A percentile compares a stretch with the other conserved stretches of the same genome.
phyloP scores from a whole-genome alignment of 768 basidiomycete species.

The Auriscalpium microsporum region DNA sequence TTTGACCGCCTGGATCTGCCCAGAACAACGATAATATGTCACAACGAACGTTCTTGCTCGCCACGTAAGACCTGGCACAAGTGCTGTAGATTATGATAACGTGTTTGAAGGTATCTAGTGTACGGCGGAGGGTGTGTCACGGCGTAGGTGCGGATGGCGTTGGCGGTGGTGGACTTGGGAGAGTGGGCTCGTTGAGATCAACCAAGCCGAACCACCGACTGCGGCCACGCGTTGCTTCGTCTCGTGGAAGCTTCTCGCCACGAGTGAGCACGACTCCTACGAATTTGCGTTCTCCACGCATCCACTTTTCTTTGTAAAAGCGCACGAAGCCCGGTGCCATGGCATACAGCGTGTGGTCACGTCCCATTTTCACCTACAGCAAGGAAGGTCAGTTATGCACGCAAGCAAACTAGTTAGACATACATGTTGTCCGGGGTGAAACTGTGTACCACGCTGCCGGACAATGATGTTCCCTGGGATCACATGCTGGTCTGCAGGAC shows the following conservation, averaged over 20 bases:
- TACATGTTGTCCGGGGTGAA: constrained; percentile 93
- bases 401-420: constrained; percentile 19
- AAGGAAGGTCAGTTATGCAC: not conserved
- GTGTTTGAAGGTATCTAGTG: not conserved
- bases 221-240: constrained; percentile 63
- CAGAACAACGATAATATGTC: no score
- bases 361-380: constrained; percentile 40
- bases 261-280: constrained; percentile 78
- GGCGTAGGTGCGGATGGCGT: not conserved
- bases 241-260: constrained; percentile 81
- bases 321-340: constrained; percentile 86
- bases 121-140: not conserved
- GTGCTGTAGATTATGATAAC: no score
- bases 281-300: constrained; percentile 65
- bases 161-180: no score
- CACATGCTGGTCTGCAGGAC: constrained; percentile 70
- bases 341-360: constrained; percentile 93
- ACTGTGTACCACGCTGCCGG: constrained; percentile 85
- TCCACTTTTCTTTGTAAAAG: constrained; percentile 81
- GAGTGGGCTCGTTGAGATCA: constrained; percentile 38
- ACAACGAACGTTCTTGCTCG: no score
- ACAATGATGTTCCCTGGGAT: constrained; percentile 95
- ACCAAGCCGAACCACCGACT: constrained; percentile 80
- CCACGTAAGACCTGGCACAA: no score
- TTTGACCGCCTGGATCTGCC: no score